Conservation (phyloP, 1,284 basidiomycete species). For the Phellopilus nigrolimitatus region DNA sequence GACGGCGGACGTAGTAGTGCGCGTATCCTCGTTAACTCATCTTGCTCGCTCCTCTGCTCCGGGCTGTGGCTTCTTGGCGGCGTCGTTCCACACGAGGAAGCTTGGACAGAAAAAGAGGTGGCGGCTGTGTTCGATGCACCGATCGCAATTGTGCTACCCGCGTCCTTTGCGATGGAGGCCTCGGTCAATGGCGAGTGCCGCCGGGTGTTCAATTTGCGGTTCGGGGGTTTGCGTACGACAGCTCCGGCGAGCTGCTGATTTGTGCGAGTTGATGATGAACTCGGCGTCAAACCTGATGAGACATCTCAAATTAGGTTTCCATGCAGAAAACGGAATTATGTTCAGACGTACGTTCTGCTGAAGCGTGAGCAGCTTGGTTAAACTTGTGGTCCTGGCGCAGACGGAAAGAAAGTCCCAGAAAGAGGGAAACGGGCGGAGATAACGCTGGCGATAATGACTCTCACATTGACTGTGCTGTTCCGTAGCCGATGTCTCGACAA, state of each 20-base stretch:
- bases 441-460: conserved; percentile 42
- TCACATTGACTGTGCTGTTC: conserved; percentile 48
- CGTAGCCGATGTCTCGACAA: conserved; percentile 28
- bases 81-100: conserved; percentile 8
- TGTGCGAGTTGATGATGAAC: not conserved
- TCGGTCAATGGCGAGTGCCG: not conserved
- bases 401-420: conserved; percentile 54
- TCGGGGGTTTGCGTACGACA: not conserved
- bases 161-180: not conserved
- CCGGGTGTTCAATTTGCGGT: not conserved
- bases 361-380: conserved; percentile 35
- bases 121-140: not conserved
- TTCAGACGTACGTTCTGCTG: conserved; percentile 45
- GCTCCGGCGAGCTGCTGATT: conserved; percentile 1
- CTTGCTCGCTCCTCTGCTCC: conserved; percentile 23
- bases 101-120: not conserved
- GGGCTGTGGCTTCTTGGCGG: conserved; percentile 2
- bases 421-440: conserved; percentile 57
- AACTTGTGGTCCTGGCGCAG: conserved; percentile 60
- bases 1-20: conserved; percentile 55
- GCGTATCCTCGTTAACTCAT: conserved; percentile 51
- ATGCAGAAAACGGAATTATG: not conserved
- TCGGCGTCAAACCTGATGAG: not conserved
- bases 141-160: not conserved
- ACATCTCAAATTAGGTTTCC: not conserved